Conservation (phyloP, 2,329 filamentous ascomycete species). For the Fusarium paranaense region DNA sequence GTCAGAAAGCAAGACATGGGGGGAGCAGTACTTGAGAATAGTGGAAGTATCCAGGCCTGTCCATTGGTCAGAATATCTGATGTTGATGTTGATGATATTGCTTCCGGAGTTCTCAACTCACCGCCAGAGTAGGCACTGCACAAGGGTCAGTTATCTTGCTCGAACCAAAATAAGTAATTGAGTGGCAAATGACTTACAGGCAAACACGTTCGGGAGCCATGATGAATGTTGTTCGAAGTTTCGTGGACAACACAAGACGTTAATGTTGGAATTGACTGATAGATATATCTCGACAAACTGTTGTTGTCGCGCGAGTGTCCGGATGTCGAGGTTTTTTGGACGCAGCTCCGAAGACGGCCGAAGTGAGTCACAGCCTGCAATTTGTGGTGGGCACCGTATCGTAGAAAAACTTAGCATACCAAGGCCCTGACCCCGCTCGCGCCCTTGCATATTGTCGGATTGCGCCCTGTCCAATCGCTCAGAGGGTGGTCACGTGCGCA, state of each 20-base stretch:
- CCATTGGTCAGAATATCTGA: conserved; percentile 8
- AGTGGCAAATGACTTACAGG: conserved; percentile 5
- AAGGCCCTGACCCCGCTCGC: no score
- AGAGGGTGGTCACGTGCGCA: no score
- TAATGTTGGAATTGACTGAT: conserved; percentile 3
- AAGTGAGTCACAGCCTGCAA: not conserved
- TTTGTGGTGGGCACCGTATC: not conserved
- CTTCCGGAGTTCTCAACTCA: conserved; percentile 2
- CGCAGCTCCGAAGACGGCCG: conserved; percentile 1
- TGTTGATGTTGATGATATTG: conserved; percentile 5
- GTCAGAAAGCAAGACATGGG: conserved; percentile 1
- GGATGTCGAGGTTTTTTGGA: not conserved
- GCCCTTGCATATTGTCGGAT: no score
- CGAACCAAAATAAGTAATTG: conserved; percentile 4
- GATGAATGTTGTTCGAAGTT: conserved; percentile 5
- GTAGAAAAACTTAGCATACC: no score
- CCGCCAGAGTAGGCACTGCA: conserved; percentile 3
- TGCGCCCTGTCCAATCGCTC: no score
- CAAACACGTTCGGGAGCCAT: conserved; percentile 8
- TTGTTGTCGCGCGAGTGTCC: not conserved
- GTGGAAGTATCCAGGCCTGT: conserved; percentile 56
- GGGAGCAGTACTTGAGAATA: conserved; percentile 43
- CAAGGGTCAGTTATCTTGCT: conserved; percentile 5
- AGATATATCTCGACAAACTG: not conserved
- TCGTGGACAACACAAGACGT: conserved; percentile 6